Conservation (phyloP, 345 rosid species). For the Corymbia maculata region DNA sequence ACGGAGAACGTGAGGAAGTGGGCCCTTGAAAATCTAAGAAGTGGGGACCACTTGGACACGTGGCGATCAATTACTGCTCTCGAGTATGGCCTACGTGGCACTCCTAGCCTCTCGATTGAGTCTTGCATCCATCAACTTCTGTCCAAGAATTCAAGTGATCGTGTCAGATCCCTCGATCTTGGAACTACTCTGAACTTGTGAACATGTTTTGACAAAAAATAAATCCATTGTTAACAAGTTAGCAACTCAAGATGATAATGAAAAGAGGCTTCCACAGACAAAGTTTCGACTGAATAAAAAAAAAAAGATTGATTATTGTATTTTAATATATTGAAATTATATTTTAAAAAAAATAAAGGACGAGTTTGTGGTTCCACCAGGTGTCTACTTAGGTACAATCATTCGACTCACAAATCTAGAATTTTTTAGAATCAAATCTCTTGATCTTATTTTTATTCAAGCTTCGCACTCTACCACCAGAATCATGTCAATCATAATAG, state of each 20-base stretch:
- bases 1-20: neutral
- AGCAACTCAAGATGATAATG: neutral
- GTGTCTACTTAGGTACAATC: rapidly evolving
- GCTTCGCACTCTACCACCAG: rapidly evolving
- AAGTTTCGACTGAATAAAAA: neutral
- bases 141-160: neutral
- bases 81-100: neutral
- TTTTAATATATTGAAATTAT: neutral
- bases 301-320: neutral
- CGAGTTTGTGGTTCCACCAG: neutral
- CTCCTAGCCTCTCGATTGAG: neutral
- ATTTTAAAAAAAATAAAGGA: neutral
- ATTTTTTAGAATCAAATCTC: neutral
- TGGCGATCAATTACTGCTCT: neutral
- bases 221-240: neutral
- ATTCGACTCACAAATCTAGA: neutral
- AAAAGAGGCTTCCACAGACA: neutral
- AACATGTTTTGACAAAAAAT: neutral
- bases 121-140: no score
- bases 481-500: neutral
- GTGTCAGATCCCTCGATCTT: neutral
- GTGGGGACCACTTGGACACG: neutral
- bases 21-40: neutral
- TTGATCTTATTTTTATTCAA: neutral
- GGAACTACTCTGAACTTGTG: neutral